These are phyloP conservation scores for Gracilaria domingensis DNA, from an alignment of 23 red algal genomes.

Conservation along the genomic window DNA sequence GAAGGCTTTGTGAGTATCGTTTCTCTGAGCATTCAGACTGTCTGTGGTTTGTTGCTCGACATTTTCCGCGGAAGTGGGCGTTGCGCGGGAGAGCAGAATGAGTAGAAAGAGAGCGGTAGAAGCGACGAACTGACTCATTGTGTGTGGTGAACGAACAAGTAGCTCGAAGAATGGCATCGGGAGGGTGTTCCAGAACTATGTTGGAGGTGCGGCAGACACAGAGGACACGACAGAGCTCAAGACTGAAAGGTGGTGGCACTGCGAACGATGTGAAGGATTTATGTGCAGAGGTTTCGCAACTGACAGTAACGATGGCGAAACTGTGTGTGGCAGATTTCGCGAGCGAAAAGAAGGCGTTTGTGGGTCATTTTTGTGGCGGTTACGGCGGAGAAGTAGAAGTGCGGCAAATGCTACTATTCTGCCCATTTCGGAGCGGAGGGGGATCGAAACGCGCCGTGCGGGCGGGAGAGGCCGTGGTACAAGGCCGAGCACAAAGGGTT, in stretches of 20 bases:
- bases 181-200: neutral
- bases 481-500: too few species aligned
- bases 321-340: neutral
- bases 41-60: neutral
- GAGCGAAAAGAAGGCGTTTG: neutral
- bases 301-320: neutral
- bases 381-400: neutral
- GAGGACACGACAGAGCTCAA: neutral
- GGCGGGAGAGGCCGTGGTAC: neutral
- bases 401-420: neutral
- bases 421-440: neutral
- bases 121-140: neutral
- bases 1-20: conserved; percentile 37
- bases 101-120: neutral
- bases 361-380: neutral
- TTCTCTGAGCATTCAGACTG: conserved; percentile 10
- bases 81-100: neutral
- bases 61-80: neutral
- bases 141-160: neutral
- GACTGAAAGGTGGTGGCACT: neutral
- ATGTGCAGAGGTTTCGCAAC: neutral
- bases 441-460: neutral
- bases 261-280: neutral
- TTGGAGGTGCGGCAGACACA: neutral
- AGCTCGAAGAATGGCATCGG: neutral